phyloP scores from a whole-genome alignment of 306 rosid genomes.

The Quercus wislizeni region DNA sequence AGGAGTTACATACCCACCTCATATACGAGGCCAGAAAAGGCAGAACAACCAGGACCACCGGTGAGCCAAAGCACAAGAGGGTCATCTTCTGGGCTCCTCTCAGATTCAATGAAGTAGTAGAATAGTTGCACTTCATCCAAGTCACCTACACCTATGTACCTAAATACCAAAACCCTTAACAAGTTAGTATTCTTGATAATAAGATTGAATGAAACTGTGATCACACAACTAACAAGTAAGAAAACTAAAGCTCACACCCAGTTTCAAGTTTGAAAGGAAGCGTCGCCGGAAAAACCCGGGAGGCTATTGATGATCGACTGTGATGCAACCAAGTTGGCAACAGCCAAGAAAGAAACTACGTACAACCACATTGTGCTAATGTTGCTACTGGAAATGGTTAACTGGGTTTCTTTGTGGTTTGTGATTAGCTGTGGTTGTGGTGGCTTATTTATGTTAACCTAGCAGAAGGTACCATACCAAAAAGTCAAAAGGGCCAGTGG shows the following conservation, averaged over 20 bases:
- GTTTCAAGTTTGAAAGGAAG: constrained; percentile 7
- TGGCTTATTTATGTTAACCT: too few relatives aligned
- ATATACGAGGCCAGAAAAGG: background rate
- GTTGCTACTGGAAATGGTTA: background rate
- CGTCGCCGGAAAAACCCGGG: background rate
- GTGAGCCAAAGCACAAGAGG: constrained; percentile 3
- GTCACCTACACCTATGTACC: background rate
- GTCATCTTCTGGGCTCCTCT: background rate
- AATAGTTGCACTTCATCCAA: background rate
- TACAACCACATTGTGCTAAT: background rate
- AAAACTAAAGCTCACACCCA: background rate
- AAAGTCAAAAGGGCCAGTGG: too few relatives aligned
- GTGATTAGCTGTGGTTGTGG: too few relatives aligned
- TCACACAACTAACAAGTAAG: too few relatives aligned
- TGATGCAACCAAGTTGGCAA: background rate
- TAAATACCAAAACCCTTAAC: background rate
- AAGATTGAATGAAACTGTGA: too few relatives aligned
- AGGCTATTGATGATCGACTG: background rate
- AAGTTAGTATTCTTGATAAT: too few relatives aligned
- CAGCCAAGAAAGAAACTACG: background rate
- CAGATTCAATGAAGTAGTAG: constrained; percentile 3
- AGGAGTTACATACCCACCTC: background rate
- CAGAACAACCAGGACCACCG: background rate
- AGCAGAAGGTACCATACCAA: too few relatives aligned
- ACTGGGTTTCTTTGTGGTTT: too few relatives aligned